Percentiles rank a stretch among this genome's conserved stretches.
phyloP scores from a whole-genome alignment of 23 red algal genomes.

The Porphyridium purpureum region DNA sequence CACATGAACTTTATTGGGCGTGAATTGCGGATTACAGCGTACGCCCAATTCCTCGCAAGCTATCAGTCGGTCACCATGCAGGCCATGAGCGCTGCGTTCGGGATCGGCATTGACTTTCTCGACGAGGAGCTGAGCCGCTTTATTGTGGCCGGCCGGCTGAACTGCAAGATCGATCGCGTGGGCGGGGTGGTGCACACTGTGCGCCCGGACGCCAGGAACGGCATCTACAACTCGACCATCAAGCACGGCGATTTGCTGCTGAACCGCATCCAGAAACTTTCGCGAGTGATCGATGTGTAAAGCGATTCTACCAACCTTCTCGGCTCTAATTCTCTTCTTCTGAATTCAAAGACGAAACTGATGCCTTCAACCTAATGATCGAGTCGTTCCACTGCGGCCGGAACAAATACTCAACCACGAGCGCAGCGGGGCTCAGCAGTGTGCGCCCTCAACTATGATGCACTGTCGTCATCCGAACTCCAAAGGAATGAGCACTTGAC shows the following conservation, averaged over 20 bases:
- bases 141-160: constrained; percentile 71
- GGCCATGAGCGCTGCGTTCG: constrained; percentile 77
- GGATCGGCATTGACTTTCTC: constrained; percentile 48
- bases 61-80: constrained; percentile 81
- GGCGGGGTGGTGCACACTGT: constrained; percentile 70
- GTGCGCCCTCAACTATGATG: too few species aligned
- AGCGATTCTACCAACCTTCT: too few species aligned
- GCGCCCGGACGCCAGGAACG: constrained; percentile 63
- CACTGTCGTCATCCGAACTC: too few species aligned
- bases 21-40: constrained; percentile 78
- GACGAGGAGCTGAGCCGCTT: constrained; percentile 83
- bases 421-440: too few species aligned
- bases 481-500: too few species aligned
- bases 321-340: too few species aligned
- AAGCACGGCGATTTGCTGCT: constrained; percentile 84
- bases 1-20: constrained; percentile 59
- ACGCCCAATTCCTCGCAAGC: constrained; percentile 75
- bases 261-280: constrained; percentile 96
- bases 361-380: too few species aligned
- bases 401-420: too few species aligned
- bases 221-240: constrained; percentile 66
- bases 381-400: too few species aligned
- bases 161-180: constrained; percentile 88
- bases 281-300: constrained; percentile 88
- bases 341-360: too few species aligned